These are phyloP conservation scores for Neofusicoccum umdonicola DNA, from an alignment of 2,329 filamentous ascomycete species.

Conservation along the genomic window DNA sequence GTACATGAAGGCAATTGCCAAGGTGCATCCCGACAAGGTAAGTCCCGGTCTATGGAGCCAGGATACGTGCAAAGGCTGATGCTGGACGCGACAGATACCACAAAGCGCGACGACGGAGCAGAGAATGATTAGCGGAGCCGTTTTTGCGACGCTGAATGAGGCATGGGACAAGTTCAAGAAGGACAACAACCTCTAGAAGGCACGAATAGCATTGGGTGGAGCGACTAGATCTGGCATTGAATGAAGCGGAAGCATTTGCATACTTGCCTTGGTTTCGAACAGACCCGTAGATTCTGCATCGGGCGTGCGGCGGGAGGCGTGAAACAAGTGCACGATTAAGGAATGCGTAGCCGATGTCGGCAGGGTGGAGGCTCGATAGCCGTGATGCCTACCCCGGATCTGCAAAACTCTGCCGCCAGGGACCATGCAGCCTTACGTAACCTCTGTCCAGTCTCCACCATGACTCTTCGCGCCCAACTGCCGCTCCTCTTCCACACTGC, in stretches of 20 bases:
- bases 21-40: slow-evolving; percentile 99
- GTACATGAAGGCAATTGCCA: slow-evolving; percentile 99
- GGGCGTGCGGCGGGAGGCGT: not conserved
- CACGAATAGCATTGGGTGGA: not conserved
- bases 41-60: slow-evolving; percentile 32
- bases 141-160: slow-evolving; percentile 65
- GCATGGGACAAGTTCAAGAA: slow-evolving; percentile 68
- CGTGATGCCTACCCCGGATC: slow-evolving; percentile 7
- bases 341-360: slow-evolving; percentile 6
- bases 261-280: not conserved
- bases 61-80: slow-evolving; percentile 19
- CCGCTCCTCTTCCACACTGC: not conserved
- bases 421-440: slow-evolving; percentile 6
- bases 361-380: not conserved
- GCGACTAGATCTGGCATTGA: not conserved
- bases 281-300: not conserved
- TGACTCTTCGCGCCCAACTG: not conserved
- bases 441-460: not conserved
- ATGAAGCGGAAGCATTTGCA: not conserved
- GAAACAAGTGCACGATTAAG: not conserved
- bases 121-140: slow-evolving; percentile 63
- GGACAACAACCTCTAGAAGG: slow-evolving; percentile 55
- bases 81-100: slow-evolving; percentile 49
- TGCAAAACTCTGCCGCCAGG: slow-evolving; percentile 1
- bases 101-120: slow-evolving; percentile 65